These are phyloP conservation scores for Xylaria sp. DNA, from an alignment of 2,329 filamentous ascomycete species.

Conservation along the genomic window DNA sequence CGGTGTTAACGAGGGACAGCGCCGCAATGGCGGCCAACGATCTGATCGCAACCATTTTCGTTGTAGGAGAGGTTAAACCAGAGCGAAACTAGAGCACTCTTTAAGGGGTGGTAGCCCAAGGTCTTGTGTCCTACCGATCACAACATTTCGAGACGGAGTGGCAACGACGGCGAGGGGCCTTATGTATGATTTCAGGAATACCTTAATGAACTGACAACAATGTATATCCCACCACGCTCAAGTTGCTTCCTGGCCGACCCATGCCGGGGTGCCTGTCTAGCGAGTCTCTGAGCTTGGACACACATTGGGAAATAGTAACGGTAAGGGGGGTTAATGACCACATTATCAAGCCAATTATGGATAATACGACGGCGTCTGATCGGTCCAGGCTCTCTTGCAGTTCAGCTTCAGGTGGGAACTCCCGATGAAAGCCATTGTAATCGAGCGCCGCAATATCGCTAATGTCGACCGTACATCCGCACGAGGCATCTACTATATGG, in stretches of 20 bases:
- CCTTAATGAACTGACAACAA: not conserved
- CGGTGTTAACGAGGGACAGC: constrained; percentile 52
- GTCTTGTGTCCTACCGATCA: constrained; percentile 24
- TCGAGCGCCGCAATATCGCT: constrained; percentile 15
- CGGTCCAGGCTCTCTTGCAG: constrained; percentile 31
- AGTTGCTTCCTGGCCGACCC: constrained; percentile 18
- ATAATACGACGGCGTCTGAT: constrained; percentile 27
- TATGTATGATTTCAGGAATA: constrained; percentile 29
- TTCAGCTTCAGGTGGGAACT: constrained; percentile 35
- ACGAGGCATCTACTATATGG: constrained; percentile 8
- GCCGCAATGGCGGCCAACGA: constrained; percentile 54
- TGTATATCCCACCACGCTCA: not conserved
- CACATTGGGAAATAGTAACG: constrained; percentile 23
- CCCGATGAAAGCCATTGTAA: not conserved
- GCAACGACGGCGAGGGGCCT: constrained; percentile 28
- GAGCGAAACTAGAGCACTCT: constrained; percentile 12
- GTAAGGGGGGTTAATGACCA: constrained; percentile 7
- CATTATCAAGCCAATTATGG: constrained; percentile 10
- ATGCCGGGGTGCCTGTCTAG: constrained; percentile 16
- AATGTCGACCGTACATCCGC: constrained; percentile 16
- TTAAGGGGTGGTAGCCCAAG: constrained; percentile 1
- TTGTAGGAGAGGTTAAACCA: constrained; percentile 10
- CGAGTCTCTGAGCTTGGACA: constrained; percentile 1
- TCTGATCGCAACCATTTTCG: constrained; percentile 51
- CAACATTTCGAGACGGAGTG: constrained; percentile 23